These are phyloP conservation scores for Vigna hirtella DNA, from an alignment of 306 rosid species.

Conservation along the genomic window DNA sequence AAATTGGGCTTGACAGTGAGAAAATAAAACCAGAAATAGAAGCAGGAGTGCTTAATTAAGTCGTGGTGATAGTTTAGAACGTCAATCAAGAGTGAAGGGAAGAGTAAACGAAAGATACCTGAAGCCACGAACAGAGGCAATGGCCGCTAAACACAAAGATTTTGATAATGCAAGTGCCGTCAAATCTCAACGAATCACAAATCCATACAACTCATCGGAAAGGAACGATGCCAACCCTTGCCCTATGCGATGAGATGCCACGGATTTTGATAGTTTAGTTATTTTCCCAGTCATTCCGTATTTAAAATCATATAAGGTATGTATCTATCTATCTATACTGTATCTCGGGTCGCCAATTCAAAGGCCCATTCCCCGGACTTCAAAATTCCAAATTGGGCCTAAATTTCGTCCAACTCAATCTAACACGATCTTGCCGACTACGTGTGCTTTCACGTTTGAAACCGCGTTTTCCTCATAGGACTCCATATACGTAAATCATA, in stretches of 20 bases:
- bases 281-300: background rate
- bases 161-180: constrained; percentile 5
- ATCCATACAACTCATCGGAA: constrained; percentile 15
- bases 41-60: background rate
- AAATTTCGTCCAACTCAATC: background rate
- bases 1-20: background rate
- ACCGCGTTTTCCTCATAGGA: no score
- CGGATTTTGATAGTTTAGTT: constrained; percentile 1
- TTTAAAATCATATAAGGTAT: background rate
- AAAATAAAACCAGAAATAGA: background rate
- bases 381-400: background rate
- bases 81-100: background rate
- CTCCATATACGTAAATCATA: no score
- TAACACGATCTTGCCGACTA: no score
- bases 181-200: constrained; percentile 25
- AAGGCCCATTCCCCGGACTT: background rate
- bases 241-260: constrained; percentile 1
- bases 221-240: constrained; percentile 1
- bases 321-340: background rate
- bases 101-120: background rate
- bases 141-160: constrained; percentile 3
- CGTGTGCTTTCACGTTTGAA: no score
- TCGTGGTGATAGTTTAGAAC: background rate
- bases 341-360: background rate
- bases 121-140: constrained; percentile 2